Percentiles rank a stretch among this genome's conserved stretches.
Conservation (phyloP, 1,284 basidiomycete genomes). For the Lentinula novae-zelandiae region DNA sequence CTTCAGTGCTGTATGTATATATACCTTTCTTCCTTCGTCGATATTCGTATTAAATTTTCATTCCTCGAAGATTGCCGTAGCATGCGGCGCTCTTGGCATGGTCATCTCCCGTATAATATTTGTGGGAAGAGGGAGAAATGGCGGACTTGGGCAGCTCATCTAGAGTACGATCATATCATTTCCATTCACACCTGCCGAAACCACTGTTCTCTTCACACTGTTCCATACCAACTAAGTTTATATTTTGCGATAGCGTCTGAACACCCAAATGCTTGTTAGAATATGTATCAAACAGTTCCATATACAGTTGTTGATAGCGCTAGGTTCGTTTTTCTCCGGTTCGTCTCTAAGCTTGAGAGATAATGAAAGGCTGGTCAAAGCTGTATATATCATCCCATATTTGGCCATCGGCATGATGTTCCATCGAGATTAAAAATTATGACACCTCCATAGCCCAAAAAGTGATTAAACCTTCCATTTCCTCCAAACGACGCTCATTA, state of each 20-base stretch:
- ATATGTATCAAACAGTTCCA: background rate
- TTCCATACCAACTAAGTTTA: no score
- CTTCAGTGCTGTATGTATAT: slow-evolving; percentile 36
- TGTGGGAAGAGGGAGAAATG: slow-evolving; percentile 19
- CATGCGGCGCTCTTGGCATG: slow-evolving; percentile 25
- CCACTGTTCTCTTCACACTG: no score
- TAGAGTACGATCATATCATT: background rate
- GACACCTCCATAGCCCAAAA: background rate
- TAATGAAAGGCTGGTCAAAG: background rate
- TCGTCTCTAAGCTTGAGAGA: no score
- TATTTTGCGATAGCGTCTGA: background rate
- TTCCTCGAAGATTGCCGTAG: slow-evolving; percentile 22
- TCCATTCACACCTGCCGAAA: no score
- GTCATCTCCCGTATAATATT: slow-evolving; percentile 24
- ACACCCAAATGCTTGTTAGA: no score
- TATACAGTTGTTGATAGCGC: no score
- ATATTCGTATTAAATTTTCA: background rate
- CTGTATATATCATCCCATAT: background rate
- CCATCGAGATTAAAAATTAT: background rate
- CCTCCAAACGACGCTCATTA: slow-evolving; percentile 15
- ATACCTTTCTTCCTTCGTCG: background rate
- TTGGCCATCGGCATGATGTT: background rate
- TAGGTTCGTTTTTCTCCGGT: no score
- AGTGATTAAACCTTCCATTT: slow-evolving; percentile 10
- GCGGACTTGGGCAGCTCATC: slow-evolving; percentile 16